These are phyloP conservation scores for Pinus albicaulis DNA, from an alignment of 75 land plant genomes.

Conservation along the genomic window DNA sequence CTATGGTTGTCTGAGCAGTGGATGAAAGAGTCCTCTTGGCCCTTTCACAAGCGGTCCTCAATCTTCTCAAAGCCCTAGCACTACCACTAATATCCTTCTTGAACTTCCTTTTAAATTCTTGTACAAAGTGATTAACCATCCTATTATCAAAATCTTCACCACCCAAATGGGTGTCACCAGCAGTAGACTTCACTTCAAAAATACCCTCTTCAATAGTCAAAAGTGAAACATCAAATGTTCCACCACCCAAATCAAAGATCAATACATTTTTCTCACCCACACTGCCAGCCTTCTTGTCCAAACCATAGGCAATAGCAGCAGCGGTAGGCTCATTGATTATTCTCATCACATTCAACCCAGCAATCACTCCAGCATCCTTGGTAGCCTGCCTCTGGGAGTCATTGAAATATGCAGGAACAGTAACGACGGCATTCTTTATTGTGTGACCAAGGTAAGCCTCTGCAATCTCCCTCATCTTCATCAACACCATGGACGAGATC, in stretches of 20 bases:
- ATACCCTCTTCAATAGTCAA: slow-evolving; percentile 79
- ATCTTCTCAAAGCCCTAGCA: slow-evolving; percentile 28
- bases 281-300: slow-evolving; percentile 44
- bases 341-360: slow-evolving; percentile 17
- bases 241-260: slow-evolving; percentile 68
- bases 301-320: slow-evolving; percentile 82
- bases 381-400: slow-evolving; percentile 16
- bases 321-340: slow-evolving; percentile 63
- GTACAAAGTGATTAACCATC: slow-evolving; percentile 25
- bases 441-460: slow-evolving; percentile 27
- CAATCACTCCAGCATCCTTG: slow-evolving; percentile 13
- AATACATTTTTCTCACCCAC: slow-evolving; percentile 71
- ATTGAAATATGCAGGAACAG: slow-evolving; percentile 7
- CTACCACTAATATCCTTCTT: slow-evolving; percentile 43
- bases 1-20: slow-evolving; percentile 41
- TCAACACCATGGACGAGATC: slow-evolving; percentile 32
- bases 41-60: slow-evolving; percentile 43
- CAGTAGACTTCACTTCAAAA: slow-evolving; percentile 71
- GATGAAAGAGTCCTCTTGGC: slow-evolving; percentile 45
- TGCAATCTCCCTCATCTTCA: slow-evolving; percentile 39
- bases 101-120: slow-evolving; percentile 34
- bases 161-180: slow-evolving; percentile 76
- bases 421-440: slow-evolving; percentile 29
- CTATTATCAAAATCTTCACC: not conserved
- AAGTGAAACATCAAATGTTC: slow-evolving; percentile 77